Evolutionary conservation across 345 rosid species (phyloP), one percentile per base, ranked within the genome.

Genomic region (Excoecaria cochinchinensis): DNA sequence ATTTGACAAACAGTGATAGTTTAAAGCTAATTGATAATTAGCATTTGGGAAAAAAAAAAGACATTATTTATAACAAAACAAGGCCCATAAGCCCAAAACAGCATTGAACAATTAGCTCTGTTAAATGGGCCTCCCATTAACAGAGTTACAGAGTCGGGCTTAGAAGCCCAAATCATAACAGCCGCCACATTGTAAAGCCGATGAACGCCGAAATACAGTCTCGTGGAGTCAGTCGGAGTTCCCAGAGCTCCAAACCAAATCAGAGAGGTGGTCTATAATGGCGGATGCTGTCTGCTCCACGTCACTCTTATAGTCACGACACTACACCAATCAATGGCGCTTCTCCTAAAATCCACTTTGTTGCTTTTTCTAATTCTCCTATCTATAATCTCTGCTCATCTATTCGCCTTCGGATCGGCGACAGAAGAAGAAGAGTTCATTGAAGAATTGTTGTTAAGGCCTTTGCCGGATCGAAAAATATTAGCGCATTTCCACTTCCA

Each of bases 401-500:
- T 61, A 51, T 47, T 77, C 69, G 82, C 80, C 15, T 71, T 70
- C 58, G 90, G 87, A 80, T 90, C 86, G 78, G 70, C 78, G n/a
- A 4, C 50, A 24, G 40, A 40, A 61, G 85, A 74, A 24, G 98
- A 93, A 80, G 91, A 88, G 74, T 93, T 95, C 84, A 77, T 65
- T 40, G 98, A 95, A 82, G 88, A 86, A 69, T 44, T 93, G 79
- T 82, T 95, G 55, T 67, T 93, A 82, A 95, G 85, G 84, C 97
- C 99, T 8, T 80, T 95, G 21, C 97, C 98, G 42, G 93, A 91
- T 86, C 93, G 90, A 7, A 90, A 89, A 82, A 88, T 93, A 25
- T 81, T 93, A 75, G 88, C 98, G 47, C 96, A 90, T 81, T 95
- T 95, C 84, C 95, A 89, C 79, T 93, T 95, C 77, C 76, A 85